Evolutionary conservation across 768 basidiomycete species (phyloP).

Genomic region (Tulasnella sp.): DNA sequence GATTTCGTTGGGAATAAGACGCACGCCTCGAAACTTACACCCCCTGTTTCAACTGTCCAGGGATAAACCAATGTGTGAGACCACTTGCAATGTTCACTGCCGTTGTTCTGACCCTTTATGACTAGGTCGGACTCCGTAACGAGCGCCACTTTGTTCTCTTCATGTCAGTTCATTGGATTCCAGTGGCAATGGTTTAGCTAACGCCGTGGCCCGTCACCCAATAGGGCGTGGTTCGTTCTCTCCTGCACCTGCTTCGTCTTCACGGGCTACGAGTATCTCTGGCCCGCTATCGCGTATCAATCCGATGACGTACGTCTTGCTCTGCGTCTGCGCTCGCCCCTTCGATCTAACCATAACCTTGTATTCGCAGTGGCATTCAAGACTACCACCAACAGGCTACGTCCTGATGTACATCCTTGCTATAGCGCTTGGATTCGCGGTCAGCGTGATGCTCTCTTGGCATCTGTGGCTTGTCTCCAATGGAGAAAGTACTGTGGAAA

Average conservation of each 20-base stretch:
- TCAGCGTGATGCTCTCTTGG: conserved; percentile 59
- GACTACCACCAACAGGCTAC: conserved; percentile 56
- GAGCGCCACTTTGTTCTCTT: conserved; percentile 94
- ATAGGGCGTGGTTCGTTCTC: conserved; percentile 70
- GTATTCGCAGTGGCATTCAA: conserved; percentile 41
- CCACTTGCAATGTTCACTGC: neutral
- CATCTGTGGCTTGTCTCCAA: conserved; percentile 58
- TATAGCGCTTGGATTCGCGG: conserved; percentile 60
- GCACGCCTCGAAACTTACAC: neutral
- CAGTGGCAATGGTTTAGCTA: too few relatives aligned
- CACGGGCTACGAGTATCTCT: conserved; percentile 51
- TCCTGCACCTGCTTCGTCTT: conserved; percentile 48
- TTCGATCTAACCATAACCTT: conserved; percentile 14
- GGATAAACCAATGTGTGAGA: conserved; percentile 86
- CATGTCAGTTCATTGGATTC: conserved; percentile 48
- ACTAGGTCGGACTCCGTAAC: conserved; percentile 70
- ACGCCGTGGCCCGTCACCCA: too few relatives aligned
- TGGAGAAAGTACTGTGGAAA: conserved; percentile 85
- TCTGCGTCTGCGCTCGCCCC: neutral
- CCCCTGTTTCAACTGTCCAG: conserved; percentile 28
- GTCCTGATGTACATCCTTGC: conserved; percentile 67
- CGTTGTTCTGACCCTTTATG: neutral
- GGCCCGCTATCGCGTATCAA: conserved; percentile 46
- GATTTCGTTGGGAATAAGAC: too few relatives aligned
- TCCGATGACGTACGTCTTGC: conserved; percentile 27